Conservation (phyloP, 73 alveolate species). For the Breviolum minutum region DNA sequence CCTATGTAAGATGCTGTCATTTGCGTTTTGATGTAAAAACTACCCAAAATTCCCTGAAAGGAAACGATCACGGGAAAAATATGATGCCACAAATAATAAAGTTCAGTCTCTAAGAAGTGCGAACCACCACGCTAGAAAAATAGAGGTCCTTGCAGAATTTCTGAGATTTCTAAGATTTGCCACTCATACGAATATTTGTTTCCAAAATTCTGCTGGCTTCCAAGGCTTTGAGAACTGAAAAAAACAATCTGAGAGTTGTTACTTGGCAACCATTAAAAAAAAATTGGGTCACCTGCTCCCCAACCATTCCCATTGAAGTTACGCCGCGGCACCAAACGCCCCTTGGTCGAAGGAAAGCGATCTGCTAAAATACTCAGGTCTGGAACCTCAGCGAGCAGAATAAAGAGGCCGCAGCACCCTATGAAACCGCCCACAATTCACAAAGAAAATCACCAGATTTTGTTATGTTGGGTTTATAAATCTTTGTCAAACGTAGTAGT, state of each 20-base stretch:
- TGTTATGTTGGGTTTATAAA: not conserved
- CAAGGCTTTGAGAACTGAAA: not conserved
- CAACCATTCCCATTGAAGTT: not conserved
- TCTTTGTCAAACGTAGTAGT: not conserved
- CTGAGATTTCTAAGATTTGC: too few species aligned
- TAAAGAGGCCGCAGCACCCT: not conserved
- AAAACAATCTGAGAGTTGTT: not conserved
- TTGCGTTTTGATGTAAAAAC: too few species aligned
- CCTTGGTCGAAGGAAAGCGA: slow-evolving; percentile 83
- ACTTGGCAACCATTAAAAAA: not conserved
- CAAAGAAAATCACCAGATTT: not conserved
- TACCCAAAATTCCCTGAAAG: too few species aligned
- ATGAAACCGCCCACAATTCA: not conserved
- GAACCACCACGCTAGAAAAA: too few species aligned
- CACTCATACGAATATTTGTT: too few species aligned
- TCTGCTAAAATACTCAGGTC: slow-evolving; percentile 38
- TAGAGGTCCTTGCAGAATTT: too few species aligned
- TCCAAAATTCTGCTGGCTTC: not conserved
- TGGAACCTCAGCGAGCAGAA: slow-evolving; percentile 26
- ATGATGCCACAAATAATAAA: too few species aligned
- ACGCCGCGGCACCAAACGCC: slow-evolving; percentile 42
- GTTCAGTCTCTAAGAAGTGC: too few species aligned
- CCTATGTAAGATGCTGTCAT: too few species aligned
- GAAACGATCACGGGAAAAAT: too few species aligned
- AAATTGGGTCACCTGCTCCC: not conserved